Evolutionary conservation across 805 yeast genomes (phyloP).

Genomic region (Starmerella riodocensis): DNA sequence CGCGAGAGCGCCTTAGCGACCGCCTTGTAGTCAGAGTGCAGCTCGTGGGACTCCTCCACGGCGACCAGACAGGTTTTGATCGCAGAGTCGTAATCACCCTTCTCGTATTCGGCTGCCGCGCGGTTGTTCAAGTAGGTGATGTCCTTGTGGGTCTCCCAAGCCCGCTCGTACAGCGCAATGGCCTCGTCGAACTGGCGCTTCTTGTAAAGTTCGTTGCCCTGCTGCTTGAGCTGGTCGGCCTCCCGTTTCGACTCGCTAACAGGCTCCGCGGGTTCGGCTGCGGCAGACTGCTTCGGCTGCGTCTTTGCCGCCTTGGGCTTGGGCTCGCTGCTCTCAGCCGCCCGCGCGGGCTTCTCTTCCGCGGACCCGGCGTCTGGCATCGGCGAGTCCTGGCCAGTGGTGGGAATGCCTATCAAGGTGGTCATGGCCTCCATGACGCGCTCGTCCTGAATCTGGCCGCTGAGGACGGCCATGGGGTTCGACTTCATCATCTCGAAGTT

Average conservation of each 20-base stretch:
- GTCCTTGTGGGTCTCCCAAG: slow-evolving; percentile 70
- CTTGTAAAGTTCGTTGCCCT: slow-evolving; percentile 81
- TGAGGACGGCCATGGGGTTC: slow-evolving; percentile 64
- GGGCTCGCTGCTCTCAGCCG: too few relatives aligned
- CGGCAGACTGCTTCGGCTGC: slow-evolving; percentile 20
- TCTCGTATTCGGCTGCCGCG: slow-evolving; percentile 96
- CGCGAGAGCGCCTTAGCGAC: slow-evolving; percentile 91
- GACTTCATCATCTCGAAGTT: slow-evolving; percentile 42
- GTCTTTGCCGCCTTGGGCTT: slow-evolving; percentile 22
- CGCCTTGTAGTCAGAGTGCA: slow-evolving; percentile 80
- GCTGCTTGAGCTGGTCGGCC: slow-evolving; percentile 50
- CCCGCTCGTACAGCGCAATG: slow-evolving; percentile 68
- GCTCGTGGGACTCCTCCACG: slow-evolving; percentile 76
- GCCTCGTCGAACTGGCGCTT: slow-evolving; percentile 85
- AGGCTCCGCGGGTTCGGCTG: slow-evolving; percentile 19
- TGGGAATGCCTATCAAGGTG: slow-evolving; percentile 64
- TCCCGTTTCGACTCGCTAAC: slow-evolving; percentile 17
- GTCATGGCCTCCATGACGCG: slow-evolving; percentile 82
- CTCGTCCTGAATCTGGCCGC: slow-evolving; percentile 40
- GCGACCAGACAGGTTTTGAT: slow-evolving; percentile 71
- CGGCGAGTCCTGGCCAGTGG: slow-evolving; percentile 23
- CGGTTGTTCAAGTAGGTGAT: slow-evolving; percentile 90
- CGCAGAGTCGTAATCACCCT: slow-evolving; percentile 79
- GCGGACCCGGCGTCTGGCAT: slow-evolving; percentile 18
- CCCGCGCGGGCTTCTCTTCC: too few relatives aligned